Conservation (phyloP, 1,139 yeast species). For the Williopsis jadinii region DNA sequence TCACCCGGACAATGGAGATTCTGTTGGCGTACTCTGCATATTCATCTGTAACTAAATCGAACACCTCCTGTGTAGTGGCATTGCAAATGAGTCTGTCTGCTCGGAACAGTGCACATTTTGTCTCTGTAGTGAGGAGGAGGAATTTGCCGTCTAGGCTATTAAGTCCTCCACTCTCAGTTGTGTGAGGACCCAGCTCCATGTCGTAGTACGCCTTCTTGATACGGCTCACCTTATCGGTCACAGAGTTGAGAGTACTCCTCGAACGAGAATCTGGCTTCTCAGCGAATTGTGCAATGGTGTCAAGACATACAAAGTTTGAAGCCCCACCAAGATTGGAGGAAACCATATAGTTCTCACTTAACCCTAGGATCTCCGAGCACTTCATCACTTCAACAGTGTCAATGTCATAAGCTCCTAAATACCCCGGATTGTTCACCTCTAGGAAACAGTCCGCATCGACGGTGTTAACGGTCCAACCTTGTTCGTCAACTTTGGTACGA, state of each 20-base stretch:
- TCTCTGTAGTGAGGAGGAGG: conserved; percentile 39
- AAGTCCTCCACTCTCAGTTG: background rate
- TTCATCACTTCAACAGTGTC: conserved; percentile 31
- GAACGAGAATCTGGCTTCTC: background rate
- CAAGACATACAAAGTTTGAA: conserved; percentile 20
- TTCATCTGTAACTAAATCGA: conserved; percentile 27
- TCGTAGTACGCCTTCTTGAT: conserved; percentile 13
- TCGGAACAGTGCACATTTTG: conserved; percentile 40
- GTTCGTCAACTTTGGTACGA: conserved; percentile 36
- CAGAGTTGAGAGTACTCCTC: conserved; percentile 5
- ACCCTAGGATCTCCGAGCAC: conserved; percentile 33
- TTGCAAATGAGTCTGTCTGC: conserved; percentile 44
- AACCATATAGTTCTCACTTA: conserved; percentile 30
- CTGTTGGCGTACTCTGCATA: conserved; percentile 40
- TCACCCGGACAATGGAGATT: conserved; percentile 41
- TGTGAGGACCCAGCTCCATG: background rate
- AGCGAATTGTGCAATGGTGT: conserved; percentile 5
- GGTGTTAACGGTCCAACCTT: conserved; percentile 50
- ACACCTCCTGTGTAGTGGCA: conserved; percentile 41
- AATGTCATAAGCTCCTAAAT: conserved; percentile 41
- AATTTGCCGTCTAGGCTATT: conserved; percentile 19
- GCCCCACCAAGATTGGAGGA: conserved; percentile 43
- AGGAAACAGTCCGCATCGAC: conserved; percentile 37
- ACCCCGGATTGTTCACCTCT: conserved; percentile 39
- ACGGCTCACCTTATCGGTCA: conserved; percentile 10